phyloP scores from a whole-genome alignment of 108 stramenopile genomes.

The Skeletonema grethae region DNA sequence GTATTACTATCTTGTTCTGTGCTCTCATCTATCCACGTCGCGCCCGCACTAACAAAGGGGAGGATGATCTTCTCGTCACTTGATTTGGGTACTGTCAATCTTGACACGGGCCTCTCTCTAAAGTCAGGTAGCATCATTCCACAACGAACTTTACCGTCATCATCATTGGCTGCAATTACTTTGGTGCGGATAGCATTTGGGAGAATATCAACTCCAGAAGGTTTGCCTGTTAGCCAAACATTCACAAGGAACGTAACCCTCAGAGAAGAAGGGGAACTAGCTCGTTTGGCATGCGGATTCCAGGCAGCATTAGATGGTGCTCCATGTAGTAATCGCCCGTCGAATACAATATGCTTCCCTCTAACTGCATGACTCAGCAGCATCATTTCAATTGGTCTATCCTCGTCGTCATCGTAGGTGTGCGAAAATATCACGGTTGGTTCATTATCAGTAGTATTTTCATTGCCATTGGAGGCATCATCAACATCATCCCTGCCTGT shows the following conservation, averaged over 20 bases:
- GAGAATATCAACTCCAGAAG: slow-evolving; percentile 59
- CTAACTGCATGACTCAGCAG: slow-evolving; percentile 64
- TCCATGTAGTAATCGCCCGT: slow-evolving; percentile 88
- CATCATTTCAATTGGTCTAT: slow-evolving; percentile 56
- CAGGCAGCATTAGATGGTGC: slow-evolving; percentile 71
- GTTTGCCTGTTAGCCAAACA: slow-evolving; percentile 71
- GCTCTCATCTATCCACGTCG: slow-evolving; percentile 52
- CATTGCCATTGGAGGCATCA: background rate
- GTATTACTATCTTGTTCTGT: slow-evolving; percentile 10
- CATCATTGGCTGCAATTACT: slow-evolving; percentile 22
- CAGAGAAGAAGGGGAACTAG: slow-evolving; percentile 7
- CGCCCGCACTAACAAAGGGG: slow-evolving; percentile 59
- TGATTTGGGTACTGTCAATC: slow-evolving; percentile 7
- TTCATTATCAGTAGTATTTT: slow-evolving; percentile 7
- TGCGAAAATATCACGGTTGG: slow-evolving; percentile 79
- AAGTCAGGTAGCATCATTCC: slow-evolving; percentile 28
- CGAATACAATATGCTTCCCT: slow-evolving; percentile 89
- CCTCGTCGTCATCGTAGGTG: slow-evolving; percentile 68
- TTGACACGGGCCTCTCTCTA: slow-evolving; percentile 24
- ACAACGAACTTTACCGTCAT: background rate
- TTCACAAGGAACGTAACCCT: slow-evolving; percentile 92
- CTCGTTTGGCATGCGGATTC: slow-evolving; percentile 11
- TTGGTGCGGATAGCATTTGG: slow-evolving; percentile 45
- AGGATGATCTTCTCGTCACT: slow-evolving; percentile 43
- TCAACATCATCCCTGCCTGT: slow-evolving; percentile 26